Percentiles rank a stretch among this genome's conserved stretches.
Evolutionary conservation across 129 eudicot genomes (phyloP).

Genomic region (Mikania micrantha): DNA sequence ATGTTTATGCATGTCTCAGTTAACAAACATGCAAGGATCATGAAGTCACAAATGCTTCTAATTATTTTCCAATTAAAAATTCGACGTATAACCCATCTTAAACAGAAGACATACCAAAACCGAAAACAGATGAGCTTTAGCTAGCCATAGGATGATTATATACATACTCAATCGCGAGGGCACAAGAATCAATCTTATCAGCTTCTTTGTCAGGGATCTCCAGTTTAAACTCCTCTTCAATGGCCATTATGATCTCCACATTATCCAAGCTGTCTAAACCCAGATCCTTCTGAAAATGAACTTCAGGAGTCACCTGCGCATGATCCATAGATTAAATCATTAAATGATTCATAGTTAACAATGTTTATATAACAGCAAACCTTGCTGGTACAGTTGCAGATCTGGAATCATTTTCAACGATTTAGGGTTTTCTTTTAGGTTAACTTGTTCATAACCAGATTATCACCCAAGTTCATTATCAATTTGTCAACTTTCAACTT

Average conservation of each 20-base stretch:
- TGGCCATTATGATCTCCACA: slow-evolving; percentile 93
- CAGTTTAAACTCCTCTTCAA: slow-evolving; percentile 91
- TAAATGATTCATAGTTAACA: no score
- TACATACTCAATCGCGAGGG: slow-evolving; percentile 84
- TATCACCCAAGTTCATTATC: no score
- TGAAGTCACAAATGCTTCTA: slow-evolving; percentile 28
- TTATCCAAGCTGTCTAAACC: slow-evolving; percentile 92
- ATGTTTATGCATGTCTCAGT: slow-evolving; percentile 1
- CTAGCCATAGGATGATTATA: slow-evolving; percentile 84
- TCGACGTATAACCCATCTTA: slow-evolving; percentile 16
- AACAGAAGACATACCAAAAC: slow-evolving; percentile 11
- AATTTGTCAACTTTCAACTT: no score
- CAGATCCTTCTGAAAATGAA: slow-evolving; percentile 82
- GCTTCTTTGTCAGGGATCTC: slow-evolving; percentile 98
- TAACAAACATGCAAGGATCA: slow-evolving; percentile 19
- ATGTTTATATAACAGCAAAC: no score
- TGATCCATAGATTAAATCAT: no score
- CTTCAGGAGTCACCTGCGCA: slow-evolving; percentile 87
- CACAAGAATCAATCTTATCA: slow-evolving; percentile 80
- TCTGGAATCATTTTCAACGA: no score
- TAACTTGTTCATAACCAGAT: no score
- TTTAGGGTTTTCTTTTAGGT: no score
- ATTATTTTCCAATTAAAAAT: slow-evolving; percentile 22
- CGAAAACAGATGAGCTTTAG: slow-evolving; percentile 28
- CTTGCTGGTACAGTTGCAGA: no score